phyloP scores from a whole-genome alignment of 2,329 filamentous ascomycete species.

The Penicillium sp. region DNA sequence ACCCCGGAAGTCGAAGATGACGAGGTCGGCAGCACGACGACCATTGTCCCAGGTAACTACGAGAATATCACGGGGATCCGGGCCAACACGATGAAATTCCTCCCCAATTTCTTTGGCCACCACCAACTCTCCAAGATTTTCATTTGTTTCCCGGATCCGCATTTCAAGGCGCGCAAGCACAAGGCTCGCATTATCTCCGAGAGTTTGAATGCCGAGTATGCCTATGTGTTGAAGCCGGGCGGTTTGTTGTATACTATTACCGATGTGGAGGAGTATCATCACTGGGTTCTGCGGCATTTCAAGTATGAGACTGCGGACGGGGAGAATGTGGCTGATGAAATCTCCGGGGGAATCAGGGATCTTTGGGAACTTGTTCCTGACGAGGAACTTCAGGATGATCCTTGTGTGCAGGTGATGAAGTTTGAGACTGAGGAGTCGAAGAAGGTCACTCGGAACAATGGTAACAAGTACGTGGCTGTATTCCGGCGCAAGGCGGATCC shows the following conservation, averaged over 20 bases:
- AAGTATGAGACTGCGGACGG: constrained; percentile 63
- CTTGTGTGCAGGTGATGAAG: constrained; percentile 66
- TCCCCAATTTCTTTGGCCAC: constrained; percentile 93
- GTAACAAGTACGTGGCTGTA: constrained; percentile 86
- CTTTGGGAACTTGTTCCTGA: constrained; percentile 75
- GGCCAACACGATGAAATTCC: constrained; percentile 97
- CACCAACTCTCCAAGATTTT: constrained; percentile 87
- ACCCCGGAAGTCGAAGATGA: constrained; percentile 16
- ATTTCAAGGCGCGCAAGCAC: constrained; percentile 97
- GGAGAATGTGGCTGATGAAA: constrained; percentile 61
- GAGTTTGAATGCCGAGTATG: constrained; percentile 90
- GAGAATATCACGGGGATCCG: constrained; percentile 88
- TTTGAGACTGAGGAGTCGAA: constrained; percentile 94
- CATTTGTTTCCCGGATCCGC: constrained; percentile 96
- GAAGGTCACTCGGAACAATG: constrained; percentile 90
- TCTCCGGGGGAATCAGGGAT: constrained; percentile 60
- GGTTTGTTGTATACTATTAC: constrained; percentile 96
- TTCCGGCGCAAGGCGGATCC: constrained; percentile 82
- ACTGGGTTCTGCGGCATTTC: constrained; percentile 91
- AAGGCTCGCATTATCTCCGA: constrained; percentile 92
- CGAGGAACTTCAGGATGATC: constrained; percentile 57
- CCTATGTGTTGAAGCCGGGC: constrained; percentile 79
- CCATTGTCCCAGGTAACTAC: constrained; percentile 56
- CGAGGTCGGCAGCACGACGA: constrained; percentile 27
- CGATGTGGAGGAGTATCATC: constrained; percentile 89